A percentile compares a stretch with the other conserved stretches of the same genome.
Evolutionary conservation across 148 eudicot genomes (phyloP).

Genomic region (Camellia japonica): DNA sequence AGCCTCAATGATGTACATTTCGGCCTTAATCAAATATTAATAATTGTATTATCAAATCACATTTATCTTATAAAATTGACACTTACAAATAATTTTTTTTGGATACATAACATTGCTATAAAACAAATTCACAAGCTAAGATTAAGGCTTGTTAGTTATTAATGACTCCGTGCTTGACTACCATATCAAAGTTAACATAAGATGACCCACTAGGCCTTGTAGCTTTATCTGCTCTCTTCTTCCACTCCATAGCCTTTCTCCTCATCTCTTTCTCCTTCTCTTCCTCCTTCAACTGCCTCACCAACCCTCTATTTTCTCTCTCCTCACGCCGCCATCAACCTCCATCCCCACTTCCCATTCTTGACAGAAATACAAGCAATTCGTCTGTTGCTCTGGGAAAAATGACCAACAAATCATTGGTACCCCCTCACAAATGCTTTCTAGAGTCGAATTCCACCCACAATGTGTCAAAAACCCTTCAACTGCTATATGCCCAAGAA

Average conservation of each 20-base stretch:
- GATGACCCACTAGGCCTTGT: slow-evolving; percentile 34
- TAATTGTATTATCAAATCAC: no score
- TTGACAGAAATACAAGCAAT: slow-evolving; percentile 26
- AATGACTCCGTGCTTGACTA: background rate
- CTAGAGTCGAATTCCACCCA: slow-evolving; percentile 37
- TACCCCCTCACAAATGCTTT: slow-evolving; percentile 36
- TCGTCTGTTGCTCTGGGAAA: slow-evolving; percentile 42
- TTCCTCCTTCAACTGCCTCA: slow-evolving; percentile 13
- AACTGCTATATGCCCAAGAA: slow-evolving; percentile 21
- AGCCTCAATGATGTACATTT: no score
- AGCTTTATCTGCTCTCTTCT: slow-evolving; percentile 30
- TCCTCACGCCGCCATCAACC: slow-evolving; percentile 34
- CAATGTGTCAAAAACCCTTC: slow-evolving; percentile 31
- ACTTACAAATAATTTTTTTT: no score
- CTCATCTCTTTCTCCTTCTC: slow-evolving; percentile 3
- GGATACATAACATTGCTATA: no score
- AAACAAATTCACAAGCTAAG: no score
- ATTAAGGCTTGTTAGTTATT: no score
- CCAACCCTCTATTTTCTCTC: slow-evolving; percentile 32
- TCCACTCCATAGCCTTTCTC: slow-evolving; percentile 31
- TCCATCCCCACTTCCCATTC: slow-evolving; percentile 55
- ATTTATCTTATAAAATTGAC: no score
- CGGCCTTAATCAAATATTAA: no score
- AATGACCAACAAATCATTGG: slow-evolving; percentile 55
- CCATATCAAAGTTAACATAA: slow-evolving; percentile 14